Conservation (phyloP, 257 asterid species). For the Solanum gandarillasii region DNA sequence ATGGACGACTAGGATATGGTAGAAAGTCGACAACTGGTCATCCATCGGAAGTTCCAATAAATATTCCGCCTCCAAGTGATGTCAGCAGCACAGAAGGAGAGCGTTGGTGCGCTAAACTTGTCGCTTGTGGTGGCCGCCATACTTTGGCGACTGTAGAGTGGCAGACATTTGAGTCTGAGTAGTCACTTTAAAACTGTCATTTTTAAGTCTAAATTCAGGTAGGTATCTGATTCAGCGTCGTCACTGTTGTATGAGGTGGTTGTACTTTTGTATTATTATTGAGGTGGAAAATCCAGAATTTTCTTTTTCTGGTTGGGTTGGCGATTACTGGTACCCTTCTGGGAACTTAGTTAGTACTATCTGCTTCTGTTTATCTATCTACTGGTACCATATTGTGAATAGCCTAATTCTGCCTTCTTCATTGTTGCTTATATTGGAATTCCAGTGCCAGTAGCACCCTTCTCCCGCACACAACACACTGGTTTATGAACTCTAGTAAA, state of each 20-base stretch:
- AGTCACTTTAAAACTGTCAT: conserved; percentile 2
- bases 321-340: background rate
- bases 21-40: conserved; percentile 84
- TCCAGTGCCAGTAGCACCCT: background rate
- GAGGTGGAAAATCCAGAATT: background rate
- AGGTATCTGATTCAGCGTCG: background rate
- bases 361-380: background rate
- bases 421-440: background rate
- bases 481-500: background rate
- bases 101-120: conserved; percentile 69
- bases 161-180: conserved; percentile 31
- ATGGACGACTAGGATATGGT: conserved; percentile 97
- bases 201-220: background rate
- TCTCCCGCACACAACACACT: background rate
- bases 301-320: background rate
- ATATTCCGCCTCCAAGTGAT: conserved; percentile 48
- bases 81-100: conserved; percentile 22
- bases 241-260: background rate
- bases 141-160: conserved; percentile 73
- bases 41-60: conserved; percentile 84
- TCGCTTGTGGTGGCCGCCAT: conserved; percentile 97
- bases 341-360: background rate
- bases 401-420: background rate
- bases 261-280: background rate
- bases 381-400: background rate